These are phyloP conservation scores for Boletus coccyginus DNA, from an alignment of 768 basidiomycete genomes.

Conservation along the genomic window DNA sequence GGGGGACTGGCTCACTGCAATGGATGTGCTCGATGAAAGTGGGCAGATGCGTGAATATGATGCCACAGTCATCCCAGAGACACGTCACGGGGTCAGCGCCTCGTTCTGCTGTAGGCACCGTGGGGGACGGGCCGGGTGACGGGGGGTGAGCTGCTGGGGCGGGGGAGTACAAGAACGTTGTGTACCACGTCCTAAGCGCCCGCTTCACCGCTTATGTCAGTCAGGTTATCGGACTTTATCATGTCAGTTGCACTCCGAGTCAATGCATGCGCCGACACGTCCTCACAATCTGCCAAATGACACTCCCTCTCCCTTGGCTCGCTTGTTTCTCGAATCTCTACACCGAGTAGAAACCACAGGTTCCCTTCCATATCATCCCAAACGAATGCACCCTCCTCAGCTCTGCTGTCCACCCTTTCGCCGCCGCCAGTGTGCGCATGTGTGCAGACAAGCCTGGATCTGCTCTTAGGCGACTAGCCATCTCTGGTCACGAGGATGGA, in stretches of 20 bases:
- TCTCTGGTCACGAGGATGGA: constrained; percentile 33
- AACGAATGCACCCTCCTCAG: constrained; percentile 52
- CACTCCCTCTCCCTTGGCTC: constrained; percentile 59
- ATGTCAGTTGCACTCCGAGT: constrained; percentile 42
- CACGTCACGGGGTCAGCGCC: constrained; percentile 66
- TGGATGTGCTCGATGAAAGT: constrained; percentile 84
- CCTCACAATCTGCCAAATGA: too few relatives aligned
- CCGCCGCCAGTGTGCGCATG: constrained; percentile 39
- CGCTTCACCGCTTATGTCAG: too few relatives aligned
- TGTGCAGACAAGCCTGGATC: constrained; percentile 40
- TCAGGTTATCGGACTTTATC: not conserved
- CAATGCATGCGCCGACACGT: too few relatives aligned
- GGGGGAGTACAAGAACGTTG: too few relatives aligned
- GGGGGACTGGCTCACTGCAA: constrained; percentile 55
- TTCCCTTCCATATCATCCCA: constrained; percentile 50
- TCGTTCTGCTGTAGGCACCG: constrained; percentile 17
- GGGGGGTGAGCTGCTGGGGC: too few relatives aligned
- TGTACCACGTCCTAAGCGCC: too few relatives aligned
- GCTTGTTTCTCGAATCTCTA: constrained; percentile 50
- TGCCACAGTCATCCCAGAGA: constrained; percentile 80
- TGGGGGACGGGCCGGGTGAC: constrained; percentile 23
- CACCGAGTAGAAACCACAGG: constrained; percentile 44
- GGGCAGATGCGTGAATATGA: constrained; percentile 68
- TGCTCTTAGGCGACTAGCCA: constrained; percentile 39
- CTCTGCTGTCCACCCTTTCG: constrained; percentile 49